Evolutionary conservation across 768 basidiomycete genomes (phyloP).

Genomic region (Pleurotus tuoliensis): DNA sequence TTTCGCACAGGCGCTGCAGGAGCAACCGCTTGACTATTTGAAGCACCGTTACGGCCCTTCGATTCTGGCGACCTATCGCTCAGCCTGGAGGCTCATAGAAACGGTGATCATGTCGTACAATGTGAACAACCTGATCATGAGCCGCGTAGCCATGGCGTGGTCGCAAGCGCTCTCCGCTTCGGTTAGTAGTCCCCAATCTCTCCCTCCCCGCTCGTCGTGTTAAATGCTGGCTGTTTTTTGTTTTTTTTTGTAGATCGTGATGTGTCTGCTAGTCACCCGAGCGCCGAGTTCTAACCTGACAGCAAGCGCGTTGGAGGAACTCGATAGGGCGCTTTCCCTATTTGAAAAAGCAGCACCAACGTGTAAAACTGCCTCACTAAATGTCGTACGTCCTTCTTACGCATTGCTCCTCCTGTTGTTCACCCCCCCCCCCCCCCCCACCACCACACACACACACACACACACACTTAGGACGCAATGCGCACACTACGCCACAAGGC

Average conservation of each 20-base stretch:
- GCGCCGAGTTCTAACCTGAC: slow-evolving; percentile 48
- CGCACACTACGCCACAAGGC: slow-evolving; percentile 39
- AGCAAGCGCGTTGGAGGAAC: slow-evolving; percentile 41
- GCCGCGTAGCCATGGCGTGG: slow-evolving; percentile 54
- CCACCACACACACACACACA: too few relatives aligned
- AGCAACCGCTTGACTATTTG: slow-evolving; percentile 51
- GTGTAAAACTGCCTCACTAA: slow-evolving; percentile 41
- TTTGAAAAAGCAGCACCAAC: slow-evolving; percentile 45
- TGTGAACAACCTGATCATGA: slow-evolving; percentile 34
- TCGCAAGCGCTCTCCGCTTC: slow-evolving; percentile 62
- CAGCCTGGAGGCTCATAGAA: slow-evolving; percentile 62
- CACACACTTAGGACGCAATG: slow-evolving; percentile 41
- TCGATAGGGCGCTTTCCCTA: slow-evolving; percentile 38
- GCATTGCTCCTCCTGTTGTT: neutral
- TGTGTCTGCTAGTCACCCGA: slow-evolving; percentile 51
- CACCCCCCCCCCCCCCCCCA: neutral
- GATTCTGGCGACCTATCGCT: slow-evolving; percentile 68
- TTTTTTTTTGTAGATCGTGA: slow-evolving; percentile 52
- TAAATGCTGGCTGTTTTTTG: neutral
- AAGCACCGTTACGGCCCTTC: slow-evolving; percentile 65
- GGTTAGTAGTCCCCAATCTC: slow-evolving; percentile 33
- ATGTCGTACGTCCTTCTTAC: slow-evolving; percentile 30
- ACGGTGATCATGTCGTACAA: slow-evolving; percentile 41
- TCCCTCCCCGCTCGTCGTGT: neutral
- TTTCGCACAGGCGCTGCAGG: slow-evolving; percentile 63